These are phyloP conservation scores for Geum urbanum DNA, from an alignment of 306 rosid genomes.

Conservation along the genomic window DNA sequence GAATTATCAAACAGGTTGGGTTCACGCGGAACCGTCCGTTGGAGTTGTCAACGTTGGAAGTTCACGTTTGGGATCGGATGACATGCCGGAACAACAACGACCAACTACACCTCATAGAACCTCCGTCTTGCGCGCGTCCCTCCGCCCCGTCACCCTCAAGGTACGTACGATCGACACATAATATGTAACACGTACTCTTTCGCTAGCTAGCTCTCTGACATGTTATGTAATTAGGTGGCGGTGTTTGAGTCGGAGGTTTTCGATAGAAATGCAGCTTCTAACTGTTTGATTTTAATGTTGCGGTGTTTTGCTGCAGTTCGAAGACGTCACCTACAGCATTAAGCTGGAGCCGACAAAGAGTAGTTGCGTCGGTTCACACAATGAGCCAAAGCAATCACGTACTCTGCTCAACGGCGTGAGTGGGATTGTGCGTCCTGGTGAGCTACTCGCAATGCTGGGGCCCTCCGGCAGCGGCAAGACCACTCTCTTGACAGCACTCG, in stretches of 20 bases:
- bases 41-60: not conserved
- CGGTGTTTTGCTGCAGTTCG: slow-evolving; percentile 45
- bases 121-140: slow-evolving; percentile 50
- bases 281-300: not conserved
- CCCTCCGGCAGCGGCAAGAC: slow-evolving; percentile 95
- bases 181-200: not conserved
- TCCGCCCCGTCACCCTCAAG: slow-evolving; percentile 64
- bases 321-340: slow-evolving; percentile 57
- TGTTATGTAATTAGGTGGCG: not conserved
- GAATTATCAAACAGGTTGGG: slow-evolving; percentile 30
- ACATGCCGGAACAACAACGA: slow-evolving; percentile 19
- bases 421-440: slow-evolving; percentile 66
- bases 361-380: slow-evolving; percentile 25
- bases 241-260: not conserved
- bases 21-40: slow-evolving; percentile 41
- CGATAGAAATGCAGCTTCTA: not conserved
- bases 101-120: slow-evolving; percentile 16
- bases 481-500: slow-evolving; percentile 65
- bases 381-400: slow-evolving; percentile 39
- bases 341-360: slow-evolving; percentile 28
- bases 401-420: slow-evolving; percentile 50
- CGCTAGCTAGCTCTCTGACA: not conserved
- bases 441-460: slow-evolving; percentile 80
- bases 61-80: slow-evolving; percentile 29
- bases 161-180: slow-evolving; percentile 21